phyloP scores from a whole-genome alignment of 441 rosid species.

The Erodium texanum region DNA sequence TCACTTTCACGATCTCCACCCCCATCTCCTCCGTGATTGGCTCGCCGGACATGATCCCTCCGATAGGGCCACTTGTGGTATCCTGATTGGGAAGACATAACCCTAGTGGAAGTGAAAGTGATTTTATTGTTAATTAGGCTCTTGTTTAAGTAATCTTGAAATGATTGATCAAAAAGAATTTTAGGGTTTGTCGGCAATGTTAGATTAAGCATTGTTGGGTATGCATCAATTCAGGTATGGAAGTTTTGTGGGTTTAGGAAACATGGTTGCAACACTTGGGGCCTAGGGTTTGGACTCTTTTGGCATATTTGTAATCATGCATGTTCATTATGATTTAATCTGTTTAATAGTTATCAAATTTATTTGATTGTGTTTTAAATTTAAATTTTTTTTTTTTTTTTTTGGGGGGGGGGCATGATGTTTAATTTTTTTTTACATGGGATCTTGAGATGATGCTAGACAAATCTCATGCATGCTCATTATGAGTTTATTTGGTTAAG shows the following conservation, averaged over 20 bases:
- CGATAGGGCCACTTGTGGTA: constrained; percentile 15
- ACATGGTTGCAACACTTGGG: constrained; percentile 21
- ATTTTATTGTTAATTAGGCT: too few species aligned
- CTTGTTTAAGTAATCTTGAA: constrained; percentile 1
- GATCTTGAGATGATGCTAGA: too few species aligned
- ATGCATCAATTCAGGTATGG: constrained; percentile 27
- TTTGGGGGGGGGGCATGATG: too few species aligned
- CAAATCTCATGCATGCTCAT: not conserved
- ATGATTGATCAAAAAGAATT: constrained; percentile 12
- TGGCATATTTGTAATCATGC: not conserved
- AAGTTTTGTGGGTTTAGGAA: constrained; percentile 18
- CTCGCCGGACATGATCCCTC: constrained; percentile 19
- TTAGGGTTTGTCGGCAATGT: constrained; percentile 36
- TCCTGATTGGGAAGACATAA: constrained; percentile 15
- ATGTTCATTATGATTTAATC: not conserved
- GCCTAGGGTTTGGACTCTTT: constrained; percentile 6
- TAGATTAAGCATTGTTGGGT: not conserved
- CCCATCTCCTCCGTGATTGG: constrained; percentile 32
- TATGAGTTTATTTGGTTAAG: not conserved
- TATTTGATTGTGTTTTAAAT: too few species aligned
- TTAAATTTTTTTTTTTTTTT: too few species aligned
- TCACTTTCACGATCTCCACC: constrained; percentile 16
- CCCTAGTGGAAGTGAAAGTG: not conserved
- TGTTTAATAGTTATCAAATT: too few species aligned
- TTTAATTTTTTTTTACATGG: too few species aligned